Percentiles rank a stretch among this genome's conserved stretches.
These are phyloP conservation scores for Plasmodium gonderi DNA, from an alignment of 169 alveolate genomes.

Conservation along the genomic window DNA sequence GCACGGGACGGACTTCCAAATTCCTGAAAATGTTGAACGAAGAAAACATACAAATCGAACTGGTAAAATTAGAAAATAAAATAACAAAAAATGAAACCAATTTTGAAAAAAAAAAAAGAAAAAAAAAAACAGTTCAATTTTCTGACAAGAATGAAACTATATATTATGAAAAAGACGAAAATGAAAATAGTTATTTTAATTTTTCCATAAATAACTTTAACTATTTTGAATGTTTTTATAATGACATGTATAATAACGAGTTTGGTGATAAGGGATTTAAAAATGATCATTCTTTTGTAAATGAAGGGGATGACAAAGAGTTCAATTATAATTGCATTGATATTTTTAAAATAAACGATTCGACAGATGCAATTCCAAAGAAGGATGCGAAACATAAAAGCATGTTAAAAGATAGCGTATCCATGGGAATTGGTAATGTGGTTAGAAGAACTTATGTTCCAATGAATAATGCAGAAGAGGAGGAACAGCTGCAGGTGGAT, in stretches of 20 bases:
- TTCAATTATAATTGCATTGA: neutral
- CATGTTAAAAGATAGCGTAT: too few relatives aligned
- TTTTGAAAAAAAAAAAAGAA: conserved; percentile 30
- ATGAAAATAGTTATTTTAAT: conserved; percentile 63
- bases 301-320: neutral
- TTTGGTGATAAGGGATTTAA: conserved; percentile 33
- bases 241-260: conserved; percentile 33
- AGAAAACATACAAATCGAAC: conserved; percentile 27
- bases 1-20: neutral
- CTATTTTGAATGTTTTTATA: conserved; percentile 68
- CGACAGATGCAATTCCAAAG: neutral
- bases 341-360: neutral
- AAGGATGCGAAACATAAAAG: neutral
- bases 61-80: conserved; percentile 36
- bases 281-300: conserved; percentile 14
- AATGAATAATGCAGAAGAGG: neutral
- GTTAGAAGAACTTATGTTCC: neutral
- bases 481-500: neutral
- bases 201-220: conserved; percentile 60
- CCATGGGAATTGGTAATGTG: too few relatives aligned
- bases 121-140: conserved; percentile 67
- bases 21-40: conserved; percentile 58
- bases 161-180: conserved; percentile 75
- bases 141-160: conserved; percentile 71
- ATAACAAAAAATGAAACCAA: neutral